Evolutionary conservation across 352 stramenopile species (phyloP), one percentile per base, ranked within the genome.

Genomic region (Globisporangium paroecandrum): DNA sequence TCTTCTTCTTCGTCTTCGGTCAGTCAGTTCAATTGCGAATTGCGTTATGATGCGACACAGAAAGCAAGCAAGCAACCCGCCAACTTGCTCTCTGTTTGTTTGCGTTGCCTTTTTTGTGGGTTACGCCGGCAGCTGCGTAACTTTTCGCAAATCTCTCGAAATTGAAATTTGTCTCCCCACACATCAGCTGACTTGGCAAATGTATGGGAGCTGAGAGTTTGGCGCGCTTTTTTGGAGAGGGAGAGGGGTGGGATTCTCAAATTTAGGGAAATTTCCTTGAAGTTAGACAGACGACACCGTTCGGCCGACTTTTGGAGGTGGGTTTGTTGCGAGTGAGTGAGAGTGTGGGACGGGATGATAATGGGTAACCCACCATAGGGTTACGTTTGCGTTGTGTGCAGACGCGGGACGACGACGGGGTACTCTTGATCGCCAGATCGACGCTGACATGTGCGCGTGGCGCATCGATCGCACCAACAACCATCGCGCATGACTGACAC

Each of bases 1-100:
- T 43, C 36, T 15, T 18, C 38, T 25, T 25, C 34, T 12, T 46
- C 20, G 29, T 12, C 6, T 29, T 25, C 24, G 38, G 38, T 64
- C 58, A 55, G 56, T 43, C 56, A 61, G 56, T 34, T 61, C 56
- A 62, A 62, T 47, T 49, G 56, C 56, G 56, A 62, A 62, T 62
- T 62, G 56, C 32, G 36, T 62, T 62, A 47, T 62, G 56, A 47
- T 62, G 56, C 56, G 32, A 62, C 32, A 62, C 56, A 51, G 18
- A n/a, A 51, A 51, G 18, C 41, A 51, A 22, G 36, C 12, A 43
- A 10, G 20, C 9, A 46, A 47, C 13, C 15, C 15, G 41, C 41
- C 41, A 47, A 47, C 38, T 47, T 47, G 6, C 18, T 8, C 6
- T 20, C 25, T 58, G 34, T 10, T 32, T 60, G 55, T 60, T 60